A percentile compares a stretch with the other conserved stretches of the same genome.
Evolutionary conservation across 2,329 filamentous ascomycete species (phyloP).

Genomic region (Pseudocercospora crystallina): DNA sequence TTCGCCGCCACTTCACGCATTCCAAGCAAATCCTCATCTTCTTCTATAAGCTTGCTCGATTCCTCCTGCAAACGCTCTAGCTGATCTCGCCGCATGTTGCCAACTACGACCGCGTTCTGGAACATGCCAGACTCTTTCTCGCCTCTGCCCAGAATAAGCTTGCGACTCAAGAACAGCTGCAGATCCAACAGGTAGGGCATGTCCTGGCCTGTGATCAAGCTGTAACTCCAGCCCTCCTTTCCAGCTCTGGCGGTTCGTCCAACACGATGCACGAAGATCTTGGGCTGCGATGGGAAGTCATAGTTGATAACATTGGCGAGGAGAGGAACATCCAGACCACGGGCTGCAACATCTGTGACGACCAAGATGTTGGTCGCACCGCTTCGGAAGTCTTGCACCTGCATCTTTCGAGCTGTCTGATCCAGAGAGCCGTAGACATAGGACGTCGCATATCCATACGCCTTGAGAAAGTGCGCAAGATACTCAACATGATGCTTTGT

Average conservation of each 20-base stretch:
- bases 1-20: slow-evolving; percentile 76
- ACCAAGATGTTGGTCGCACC: slow-evolving; percentile 88
- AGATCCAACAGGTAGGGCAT: slow-evolving; percentile 89
- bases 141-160: slow-evolving; percentile 70
- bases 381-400: slow-evolving; percentile 84
- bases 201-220: slow-evolving; percentile 82
- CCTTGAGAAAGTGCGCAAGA: slow-evolving; percentile 72
- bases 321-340: slow-evolving; percentile 96
- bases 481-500: slow-evolving; percentile 99
- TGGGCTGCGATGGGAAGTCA: slow-evolving; percentile 94
- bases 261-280: slow-evolving; percentile 94
- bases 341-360: slow-evolving; percentile 92
- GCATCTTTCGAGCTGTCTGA: slow-evolving; percentile 86
- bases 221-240: slow-evolving; percentile 91
- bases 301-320: slow-evolving; percentile 98
- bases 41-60: slow-evolving; percentile 73
- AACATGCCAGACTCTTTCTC: slow-evolving; percentile 65
- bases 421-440: slow-evolving; percentile 95
- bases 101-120: slow-evolving; percentile 80
- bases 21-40: slow-evolving; percentile 69
- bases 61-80: slow-evolving; percentile 79
- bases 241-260: slow-evolving; percentile 94
- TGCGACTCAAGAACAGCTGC: slow-evolving; percentile 89
- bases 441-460: slow-evolving; percentile 83
- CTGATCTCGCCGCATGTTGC: slow-evolving; percentile 68